Base-by-base conservation (phyloP, 2,329 filamentous ascomycete species). In the Cercospora citrullina region DNA sequence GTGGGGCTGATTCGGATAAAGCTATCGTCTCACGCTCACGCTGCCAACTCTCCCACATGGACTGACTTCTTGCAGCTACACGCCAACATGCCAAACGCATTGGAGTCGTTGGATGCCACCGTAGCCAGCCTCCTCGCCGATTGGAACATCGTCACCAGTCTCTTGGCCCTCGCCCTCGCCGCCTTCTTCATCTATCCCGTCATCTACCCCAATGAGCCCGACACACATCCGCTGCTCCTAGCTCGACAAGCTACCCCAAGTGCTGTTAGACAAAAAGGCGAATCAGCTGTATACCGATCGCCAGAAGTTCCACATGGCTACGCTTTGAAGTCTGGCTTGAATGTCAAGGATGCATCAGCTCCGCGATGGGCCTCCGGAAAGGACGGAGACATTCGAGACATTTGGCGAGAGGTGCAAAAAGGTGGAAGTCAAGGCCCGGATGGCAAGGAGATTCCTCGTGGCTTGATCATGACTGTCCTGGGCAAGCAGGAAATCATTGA, bases 141-240 rank as follows among this genome's bases (percentile, higher is more conserved):
- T 80, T 97, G 94, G 93, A 93, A 95, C 78, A 81, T 86, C 72
- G 91, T 91, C 82, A 92, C 92, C 31, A 95, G 91, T 3, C 76
- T 88, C 51, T 84, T 99, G 71, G 85, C 88, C 57, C 86, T 90
- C 26, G 76, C 87, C 68, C 83, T 97, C 53, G 82, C 90, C 69
- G 83, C 85, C 64, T 86, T 93, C 75, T 80, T 94, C 66, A 85
- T 89, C 66, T 93, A 92, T 80, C 87, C 89, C 55, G 81, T 96
- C 71, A 83, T 91, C 75, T 88, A 88, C 69, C 86, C 87, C 61
- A 87, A 88, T 68, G 94, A 97, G 63, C 91, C 95, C 5, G 95
- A 99, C 82, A 91, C 91, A 5, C 95, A 98, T 80, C 94, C 95
- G 36, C 89, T 97, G 80, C 87, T 98, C 59, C 89, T 99, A 30